phyloP scores from a whole-genome alignment of 345 rosid genomes.

The Erodium maritimum region DNA sequence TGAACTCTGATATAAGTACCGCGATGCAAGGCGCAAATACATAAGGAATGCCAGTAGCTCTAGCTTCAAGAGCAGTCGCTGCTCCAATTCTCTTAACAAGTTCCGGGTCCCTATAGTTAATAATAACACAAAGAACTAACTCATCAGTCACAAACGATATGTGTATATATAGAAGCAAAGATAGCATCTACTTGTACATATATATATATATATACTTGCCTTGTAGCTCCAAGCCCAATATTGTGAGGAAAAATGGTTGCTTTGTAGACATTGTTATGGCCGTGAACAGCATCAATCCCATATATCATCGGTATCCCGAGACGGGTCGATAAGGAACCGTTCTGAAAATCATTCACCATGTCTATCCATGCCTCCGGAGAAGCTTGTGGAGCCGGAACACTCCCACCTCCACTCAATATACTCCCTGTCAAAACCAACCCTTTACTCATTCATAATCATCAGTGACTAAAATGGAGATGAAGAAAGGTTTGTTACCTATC shows the following conservation, averaged over 20 bases:
- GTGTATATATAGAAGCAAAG: no score
- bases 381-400: slow-evolving; percentile 60
- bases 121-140: not conserved
- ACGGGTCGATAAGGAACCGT: slow-evolving; percentile 57
- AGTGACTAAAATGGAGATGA: no score
- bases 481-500: slow-evolving; percentile 17
- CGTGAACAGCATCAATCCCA: slow-evolving; percentile 94
- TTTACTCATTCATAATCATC: not conserved
- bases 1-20: no score
- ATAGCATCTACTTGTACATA: not conserved
- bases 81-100: slow-evolving; percentile 83
- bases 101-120: slow-evolving; percentile 52
- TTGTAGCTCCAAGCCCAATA: slow-evolving; percentile 83
- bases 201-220: slow-evolving; percentile 34
- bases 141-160: not conserved
- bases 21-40: slow-evolving; percentile 95
- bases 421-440: slow-evolving; percentile 37
- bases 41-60: slow-evolving; percentile 94
- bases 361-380: slow-evolving; percentile 62
- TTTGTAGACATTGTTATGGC: slow-evolving; percentile 79
- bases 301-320: slow-evolving; percentile 86
- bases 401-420: slow-evolving; percentile 83
- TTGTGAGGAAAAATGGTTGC: slow-evolving; percentile 91
- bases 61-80: slow-evolving; percentile 94
- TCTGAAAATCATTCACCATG: slow-evolving; percentile 64